Conservation (phyloP, 179 eudicot species). For the Camellia oleifera region DNA sequence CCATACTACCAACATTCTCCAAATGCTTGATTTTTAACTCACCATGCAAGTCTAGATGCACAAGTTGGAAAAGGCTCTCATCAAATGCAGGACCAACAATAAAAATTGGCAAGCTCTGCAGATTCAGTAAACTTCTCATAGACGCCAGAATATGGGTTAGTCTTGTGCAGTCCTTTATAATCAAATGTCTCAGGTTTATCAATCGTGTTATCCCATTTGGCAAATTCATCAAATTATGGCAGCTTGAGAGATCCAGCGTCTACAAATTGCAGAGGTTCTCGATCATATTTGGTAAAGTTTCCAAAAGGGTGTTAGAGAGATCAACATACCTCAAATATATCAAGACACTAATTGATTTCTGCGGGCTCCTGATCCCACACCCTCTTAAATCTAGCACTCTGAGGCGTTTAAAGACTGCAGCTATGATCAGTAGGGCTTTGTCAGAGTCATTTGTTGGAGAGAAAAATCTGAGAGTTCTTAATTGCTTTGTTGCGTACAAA, state of each 20-base stretch:
- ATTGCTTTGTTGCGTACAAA: constrained; percentile 2
- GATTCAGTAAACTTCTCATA: constrained; percentile 8
- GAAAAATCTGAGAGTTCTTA: constrained; percentile 7
- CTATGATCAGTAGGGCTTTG: background rate
- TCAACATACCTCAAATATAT: constrained; percentile 18
- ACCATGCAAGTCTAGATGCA: constrained; percentile 20
- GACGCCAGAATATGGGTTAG: constrained; percentile 5
- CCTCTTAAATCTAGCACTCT: constrained; percentile 17
- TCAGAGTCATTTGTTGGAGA: background rate
- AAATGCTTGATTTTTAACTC: constrained; percentile 16
- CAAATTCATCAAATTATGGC: constrained; percentile 12
- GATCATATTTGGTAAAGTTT: constrained; percentile 12
- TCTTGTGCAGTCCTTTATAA: constrained; percentile 7
- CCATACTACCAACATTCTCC: constrained; percentile 8
- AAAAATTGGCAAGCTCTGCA: constrained; percentile 18
- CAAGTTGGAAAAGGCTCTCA: constrained; percentile 20
- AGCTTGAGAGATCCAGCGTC: constrained; percentile 15
- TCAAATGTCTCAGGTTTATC: constrained; percentile 19
- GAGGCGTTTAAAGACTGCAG: constrained; percentile 9
- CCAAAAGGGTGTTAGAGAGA: constrained; percentile 15
- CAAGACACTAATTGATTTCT: constrained; percentile 18
- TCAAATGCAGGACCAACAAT: constrained; percentile 13
- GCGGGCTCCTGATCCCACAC: constrained; percentile 12
- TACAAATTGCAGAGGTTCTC: constrained; percentile 18
- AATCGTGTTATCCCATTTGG: constrained; percentile 11